Evolutionary conservation across 306 rosid species (phyloP), one percentile per base, ranked within the genome.

Genomic region (Delonix regia): DNA sequence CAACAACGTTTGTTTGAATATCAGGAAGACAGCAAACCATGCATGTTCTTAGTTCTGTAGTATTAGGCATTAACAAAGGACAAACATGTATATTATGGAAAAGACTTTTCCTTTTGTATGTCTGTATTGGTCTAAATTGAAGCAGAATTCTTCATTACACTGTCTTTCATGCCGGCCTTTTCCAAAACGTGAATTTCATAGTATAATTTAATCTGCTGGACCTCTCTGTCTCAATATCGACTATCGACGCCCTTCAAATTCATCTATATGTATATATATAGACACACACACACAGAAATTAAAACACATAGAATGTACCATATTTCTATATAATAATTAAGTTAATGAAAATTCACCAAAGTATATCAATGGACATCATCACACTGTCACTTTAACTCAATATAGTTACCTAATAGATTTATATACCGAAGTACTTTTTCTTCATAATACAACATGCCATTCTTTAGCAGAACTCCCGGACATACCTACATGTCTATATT

Each of bases 1-100:
- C n/a, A 5, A 78, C 69, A 68, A 66, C 60, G 30, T 34, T 45
- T 59, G 64, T 65, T 69, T 48, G 42, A 48, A 78, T 57, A 45
- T 19, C 22, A 38, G 30, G 77, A 69, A 69, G 69, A 65, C 60
- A 27, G 14, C 11, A 33, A 38, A 71, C 67, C 78, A 68, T 41
- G 74, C 69, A 39, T 39, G 76, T 30, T 53, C 49, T 73, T 55
- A 12, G 11, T 76, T 11, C 52, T 16, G 15, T 66, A 1, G 0
- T 51, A 22, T 3, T 34, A 62, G 4, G 0, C 38, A 22, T 3
- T 34, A 62, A 7, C 34, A 68, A 19, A 0, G 30, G 9, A 49
- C 28, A 71, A 53, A 33, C 6, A 3, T 2, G 0, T 36, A 3
- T 2, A 2, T 36, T 34, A 34, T 18, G 24, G 69, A 63, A 63